These are phyloP conservation scores for Trichosporon sp. DNA, from an alignment of 1,284 basidiomycete genomes.

Conservation along the genomic window DNA sequence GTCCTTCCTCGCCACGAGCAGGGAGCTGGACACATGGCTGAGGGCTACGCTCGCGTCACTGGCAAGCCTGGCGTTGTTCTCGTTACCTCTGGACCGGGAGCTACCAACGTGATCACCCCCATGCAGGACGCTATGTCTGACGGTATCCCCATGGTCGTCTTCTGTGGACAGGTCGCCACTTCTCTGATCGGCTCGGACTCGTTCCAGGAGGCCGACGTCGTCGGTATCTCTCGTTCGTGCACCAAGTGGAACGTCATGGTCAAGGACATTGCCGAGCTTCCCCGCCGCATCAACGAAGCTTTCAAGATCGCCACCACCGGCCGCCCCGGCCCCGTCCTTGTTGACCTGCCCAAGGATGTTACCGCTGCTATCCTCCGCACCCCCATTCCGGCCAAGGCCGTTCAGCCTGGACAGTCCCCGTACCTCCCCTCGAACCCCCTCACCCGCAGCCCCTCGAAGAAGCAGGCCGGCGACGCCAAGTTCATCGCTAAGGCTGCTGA, in stretches of 20 bases:
- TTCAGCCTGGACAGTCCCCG: constrained; percentile 74
- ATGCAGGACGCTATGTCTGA: constrained; percentile 97
- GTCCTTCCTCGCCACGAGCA: constrained; percentile 95
- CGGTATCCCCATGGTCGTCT: constrained; percentile 90
- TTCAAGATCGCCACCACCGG: constrained; percentile 99
- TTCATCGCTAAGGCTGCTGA: constrained; percentile 76
- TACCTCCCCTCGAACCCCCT: constrained; percentile 65
- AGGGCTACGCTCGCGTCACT: constrained; percentile 94
- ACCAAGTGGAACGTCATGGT: constrained; percentile 99
- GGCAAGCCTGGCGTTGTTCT: constrained; percentile 97
- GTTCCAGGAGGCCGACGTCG: constrained; percentile 95
- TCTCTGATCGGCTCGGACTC: constrained; percentile 96
- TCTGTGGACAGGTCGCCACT: constrained; percentile 95
- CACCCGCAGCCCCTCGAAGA: constrained; percentile 54
- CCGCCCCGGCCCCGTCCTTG: constrained; percentile 91
- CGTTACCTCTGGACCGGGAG: constrained; percentile 95
- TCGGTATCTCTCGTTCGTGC: constrained; percentile 93
- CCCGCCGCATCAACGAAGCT: constrained; percentile 93
- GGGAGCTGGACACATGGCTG: constrained; percentile 97
- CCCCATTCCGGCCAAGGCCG: constrained; percentile 79
- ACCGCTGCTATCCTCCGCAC: constrained; percentile 85
- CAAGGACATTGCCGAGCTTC: constrained; percentile 91
- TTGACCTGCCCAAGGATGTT: constrained; percentile 96
- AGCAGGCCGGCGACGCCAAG: constrained; percentile 60
- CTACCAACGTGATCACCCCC: constrained; percentile 94